These are phyloP conservation scores for Pulveroboletus sp. DNA, from an alignment of 1,284 basidiomycete genomes.

Conservation along the genomic window DNA sequence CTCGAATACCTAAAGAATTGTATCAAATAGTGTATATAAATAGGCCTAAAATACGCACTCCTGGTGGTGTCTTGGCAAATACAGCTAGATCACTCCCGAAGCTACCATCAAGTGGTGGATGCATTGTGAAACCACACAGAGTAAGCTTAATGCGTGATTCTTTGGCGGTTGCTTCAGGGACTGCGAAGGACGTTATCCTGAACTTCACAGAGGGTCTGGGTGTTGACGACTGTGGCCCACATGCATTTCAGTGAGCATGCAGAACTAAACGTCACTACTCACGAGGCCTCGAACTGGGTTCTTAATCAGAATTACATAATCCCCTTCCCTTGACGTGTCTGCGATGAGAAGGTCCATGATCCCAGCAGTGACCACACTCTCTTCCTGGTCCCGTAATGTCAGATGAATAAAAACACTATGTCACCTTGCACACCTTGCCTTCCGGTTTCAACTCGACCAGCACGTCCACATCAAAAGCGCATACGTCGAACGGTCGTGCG, in stretches of 20 bases:
- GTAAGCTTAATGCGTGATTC: constrained; percentile 73
- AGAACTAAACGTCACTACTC: constrained; percentile 7
- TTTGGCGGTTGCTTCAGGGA: constrained; percentile 69
- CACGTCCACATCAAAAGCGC: constrained; percentile 60
- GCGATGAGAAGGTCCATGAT: constrained; percentile 59
- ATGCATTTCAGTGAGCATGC: constrained; percentile 2
- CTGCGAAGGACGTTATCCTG: constrained; percentile 61
- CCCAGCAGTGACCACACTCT: constrained; percentile 61
- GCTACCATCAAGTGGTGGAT: constrained; percentile 56
- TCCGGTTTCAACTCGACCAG: constrained; percentile 66
- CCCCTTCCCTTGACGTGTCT: constrained; percentile 40
- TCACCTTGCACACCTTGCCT: constrained; percentile 50
- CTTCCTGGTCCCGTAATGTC: constrained; percentile 45
- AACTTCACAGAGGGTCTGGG: constrained; percentile 59
- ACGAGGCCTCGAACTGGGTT: constrained; percentile 56
- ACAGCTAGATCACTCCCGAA: constrained; percentile 62
- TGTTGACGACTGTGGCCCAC: constrained; percentile 36
- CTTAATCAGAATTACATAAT: constrained; percentile 43
- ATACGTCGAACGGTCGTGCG: constrained; percentile 51
- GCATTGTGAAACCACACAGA: constrained; percentile 64
- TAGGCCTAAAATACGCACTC: constrained; percentile 47
- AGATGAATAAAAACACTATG: constrained; percentile 5
- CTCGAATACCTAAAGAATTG: constrained; percentile 71
- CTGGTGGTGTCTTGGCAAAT: constrained; percentile 85
- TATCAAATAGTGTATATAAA: background rate